Base-by-base conservation (phyloP, 2,329 filamentous ascomycete species). In the Epichloe aotearoae region DNA sequence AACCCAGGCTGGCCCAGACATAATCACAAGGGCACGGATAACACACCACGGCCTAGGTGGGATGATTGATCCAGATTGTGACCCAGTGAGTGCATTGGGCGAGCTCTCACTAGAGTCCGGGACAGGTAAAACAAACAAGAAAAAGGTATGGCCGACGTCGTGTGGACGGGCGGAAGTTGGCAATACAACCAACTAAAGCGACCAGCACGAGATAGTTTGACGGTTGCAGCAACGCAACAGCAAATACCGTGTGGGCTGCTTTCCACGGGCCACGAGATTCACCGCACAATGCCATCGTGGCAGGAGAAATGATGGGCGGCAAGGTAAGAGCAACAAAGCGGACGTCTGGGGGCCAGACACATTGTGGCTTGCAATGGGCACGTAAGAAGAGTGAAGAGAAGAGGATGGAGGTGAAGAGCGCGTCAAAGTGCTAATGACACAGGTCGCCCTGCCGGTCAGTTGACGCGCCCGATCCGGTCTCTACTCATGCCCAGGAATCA, bases 51-150 rank as follows among this genome's bases (percentile, higher is more conserved):
- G 49, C 49, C 44, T 42, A 41, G 17, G 49, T 51, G 52, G 36
- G 20, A 51, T 46, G 46, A 46, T 51, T 46, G 49, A 46, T 51
- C 17, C 49, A 51, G 40, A 30, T 47, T 47, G 39, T 45, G 48
- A 45, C 40, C 48, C 44, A 43, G 40, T 34, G 40, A 43, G 40
- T 23, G 48, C 30, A 43, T 45, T 41, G 49, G 51, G 36, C 38
- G 4, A 40, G 14, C 14, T 48, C 26, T 46, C n/a, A 45, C 36
- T 49, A 46, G 43, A 17, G 15, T 38, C 43, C 46, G 15, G 30
- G 33, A 36, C 41, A 36, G 20, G 30, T 15, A 26, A 47, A 14
- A 17, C 5, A 26, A 33, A 14, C 37, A 47, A 39, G 10, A 33
- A n/a, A 5, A 30, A 39, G 46, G 17, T 19, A 41, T 33, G 38